These are phyloP conservation scores for Phialophora verrucosa DNA, from an alignment of 2,329 filamentous ascomycete genomes.

Conservation along the genomic window DNA sequence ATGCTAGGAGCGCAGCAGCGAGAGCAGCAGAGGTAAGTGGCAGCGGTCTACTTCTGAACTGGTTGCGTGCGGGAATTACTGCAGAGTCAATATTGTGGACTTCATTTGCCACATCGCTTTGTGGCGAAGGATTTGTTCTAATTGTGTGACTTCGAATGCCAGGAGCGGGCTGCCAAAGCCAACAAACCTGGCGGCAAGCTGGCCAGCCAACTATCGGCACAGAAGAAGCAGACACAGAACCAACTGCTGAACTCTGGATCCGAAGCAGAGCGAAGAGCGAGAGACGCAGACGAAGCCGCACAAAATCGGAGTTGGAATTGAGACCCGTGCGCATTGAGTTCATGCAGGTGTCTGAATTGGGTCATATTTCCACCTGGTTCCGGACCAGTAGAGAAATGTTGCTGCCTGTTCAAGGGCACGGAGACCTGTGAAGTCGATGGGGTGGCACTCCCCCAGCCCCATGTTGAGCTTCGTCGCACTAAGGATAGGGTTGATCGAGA, in stretches of 20 bases:
- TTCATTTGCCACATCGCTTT: not conserved
- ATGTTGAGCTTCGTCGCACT: not conserved
- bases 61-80: not conserved
- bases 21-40: conserved; percentile 78
- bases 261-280: conserved; percentile 65
- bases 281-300: conserved; percentile 65
- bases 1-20: conserved; percentile 75
- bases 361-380: not conserved
- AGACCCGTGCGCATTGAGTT: not conserved
- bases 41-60: not conserved
- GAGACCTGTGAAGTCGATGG: not conserved
- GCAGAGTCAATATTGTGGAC: not conserved
- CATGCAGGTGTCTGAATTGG: not conserved
- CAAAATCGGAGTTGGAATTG: conserved; percentile 33
- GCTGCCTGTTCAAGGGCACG: not conserved
- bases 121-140: not conserved
- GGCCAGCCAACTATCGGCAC: conserved; percentile 70
- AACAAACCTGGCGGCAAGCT: conserved; percentile 68
- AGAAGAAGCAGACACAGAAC: conserved; percentile 74
- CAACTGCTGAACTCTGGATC: conserved; percentile 73
- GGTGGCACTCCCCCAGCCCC: no score
- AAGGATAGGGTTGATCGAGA: not conserved
- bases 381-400: not conserved
- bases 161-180: conserved; percentile 71
- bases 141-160: conserved; percentile 3